A percentile compares a stretch with the other conserved stretches of the same genome.
phyloP scores from a whole-genome alignment of 495 filamentous ascomycete species.

The Penicillium fimorum region DNA sequence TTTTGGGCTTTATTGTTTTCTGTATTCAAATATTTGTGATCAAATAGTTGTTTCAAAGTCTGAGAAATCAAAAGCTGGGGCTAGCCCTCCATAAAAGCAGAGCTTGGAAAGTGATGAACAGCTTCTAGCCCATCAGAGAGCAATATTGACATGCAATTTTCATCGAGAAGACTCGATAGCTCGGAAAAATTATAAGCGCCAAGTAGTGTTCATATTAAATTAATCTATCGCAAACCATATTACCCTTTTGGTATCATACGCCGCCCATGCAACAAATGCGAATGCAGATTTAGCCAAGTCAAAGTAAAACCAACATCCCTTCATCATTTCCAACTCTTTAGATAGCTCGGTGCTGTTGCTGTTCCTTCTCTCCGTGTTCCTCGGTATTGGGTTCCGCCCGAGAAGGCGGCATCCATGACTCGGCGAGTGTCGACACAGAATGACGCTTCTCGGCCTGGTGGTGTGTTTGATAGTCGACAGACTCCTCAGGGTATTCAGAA shows the following conservation, averaged over 20 bases:
- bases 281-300: not conserved
- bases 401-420: slow-evolving; percentile 21
- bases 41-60: not conserved
- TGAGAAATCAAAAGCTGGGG: not conserved
- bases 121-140: not conserved
- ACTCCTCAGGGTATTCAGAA: slow-evolving; percentile 6
- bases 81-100: not conserved
- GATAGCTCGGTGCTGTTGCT: not conserved
- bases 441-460: slow-evolving; percentile 13
- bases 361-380: slow-evolving; percentile 6
- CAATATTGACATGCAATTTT: not conserved
- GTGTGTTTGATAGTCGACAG: not conserved
- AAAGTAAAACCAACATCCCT: not conserved
- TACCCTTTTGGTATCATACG: slow-evolving; percentile 16
- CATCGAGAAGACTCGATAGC: not conserved
- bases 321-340: not conserved
- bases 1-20: not conserved
- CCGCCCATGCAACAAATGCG: slow-evolving; percentile 9
- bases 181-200: not conserved
- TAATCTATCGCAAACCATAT: slow-evolving; percentile 4
- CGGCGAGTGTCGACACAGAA: slow-evolving; percentile 24
- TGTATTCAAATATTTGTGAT: not conserved
- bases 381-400: slow-evolving; percentile 11
- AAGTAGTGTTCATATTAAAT: not conserved
- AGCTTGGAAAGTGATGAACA: not conserved